Evolutionary conservation across 768 basidiomycete species (phyloP), one percentile per base, ranked within the genome.

Genomic region (Tremella mesenterica): DNA sequence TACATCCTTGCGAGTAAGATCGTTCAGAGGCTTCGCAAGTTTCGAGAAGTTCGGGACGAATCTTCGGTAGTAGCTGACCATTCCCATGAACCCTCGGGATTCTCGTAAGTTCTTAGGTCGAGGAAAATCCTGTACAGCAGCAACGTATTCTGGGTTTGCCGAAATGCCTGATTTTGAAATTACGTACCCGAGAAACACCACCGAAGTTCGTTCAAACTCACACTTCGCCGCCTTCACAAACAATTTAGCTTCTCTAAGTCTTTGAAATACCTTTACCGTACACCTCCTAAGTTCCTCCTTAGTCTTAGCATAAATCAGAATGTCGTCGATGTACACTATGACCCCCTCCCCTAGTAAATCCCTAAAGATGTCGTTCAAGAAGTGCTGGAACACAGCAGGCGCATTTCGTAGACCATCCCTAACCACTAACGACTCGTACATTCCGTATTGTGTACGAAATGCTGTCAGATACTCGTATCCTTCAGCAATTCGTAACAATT

Each of bases 381-480:
- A 53, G 27, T 61, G 53, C 47, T 65, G 65, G 44, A 67, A 63
- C 30, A 49, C 36, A 5, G 58, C 44, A 7, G 64, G 66, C 2
- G 60, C 64, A 36, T 68, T 68, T 5, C 30, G 29, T n/a, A 69
- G 48, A 13, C 67, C 65, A 50, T 64, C 61, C 12, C 60, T 55
- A 44, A 67, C 54, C 1, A 66, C 63, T 21, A 23, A 26, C 21
- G 34, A 65, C 26, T 31, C 49, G 41, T 53, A 64, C 44, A 52
- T 58, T 0, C 66, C 61, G n/a, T 29, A 54, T 20, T 61, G 62
- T 1, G 66, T 74, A 2, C 43, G 36, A 38, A 76, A 76, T 0
- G 72, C 73, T 0, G 67, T 75, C 21, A 75, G 74, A 67, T 64
- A 70, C 43, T 70, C 59, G 43, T 73, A 53, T 0, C 60, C 72